A percentile compares a stretch with the other conserved stretches of the same genome.
Conservation (phyloP, 345 rosid genomes). For the Arabis hirsuta region DNA sequence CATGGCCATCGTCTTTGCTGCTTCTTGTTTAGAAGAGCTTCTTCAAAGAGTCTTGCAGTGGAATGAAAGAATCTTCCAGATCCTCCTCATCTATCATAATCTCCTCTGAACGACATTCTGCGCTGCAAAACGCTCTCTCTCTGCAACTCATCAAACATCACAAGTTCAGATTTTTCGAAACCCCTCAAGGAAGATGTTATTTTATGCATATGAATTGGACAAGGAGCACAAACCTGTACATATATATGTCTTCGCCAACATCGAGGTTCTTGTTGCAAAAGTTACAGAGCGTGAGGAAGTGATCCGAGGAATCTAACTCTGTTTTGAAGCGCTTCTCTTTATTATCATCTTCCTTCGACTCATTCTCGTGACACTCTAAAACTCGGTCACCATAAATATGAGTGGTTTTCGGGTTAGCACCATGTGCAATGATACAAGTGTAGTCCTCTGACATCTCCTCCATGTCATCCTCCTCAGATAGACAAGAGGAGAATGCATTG, state of each 20-base stretch:
- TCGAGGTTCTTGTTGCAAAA: slow-evolving; percentile 71
- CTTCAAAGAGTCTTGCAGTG: slow-evolving; percentile 32
- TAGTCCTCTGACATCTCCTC: slow-evolving; percentile 70
- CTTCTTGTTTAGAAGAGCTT: slow-evolving; percentile 40
- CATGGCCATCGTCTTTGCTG: slow-evolving; percentile 30
- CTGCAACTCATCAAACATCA: slow-evolving; percentile 51
- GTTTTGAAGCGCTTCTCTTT: slow-evolving; percentile 30
- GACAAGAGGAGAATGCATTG: slow-evolving; percentile 41
- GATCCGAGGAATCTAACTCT: slow-evolving; percentile 28
- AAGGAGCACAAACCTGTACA: slow-evolving; percentile 66
- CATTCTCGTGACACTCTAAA: slow-evolving; percentile 66
- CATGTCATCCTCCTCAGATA: slow-evolving; percentile 67
- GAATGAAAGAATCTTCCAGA: slow-evolving; percentile 38
- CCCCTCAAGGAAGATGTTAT: not conserved
- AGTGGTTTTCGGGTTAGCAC: slow-evolving; percentile 82
- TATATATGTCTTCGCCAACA: slow-evolving; percentile 72
- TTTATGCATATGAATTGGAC: not conserved
- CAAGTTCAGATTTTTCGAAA: slow-evolving; percentile 8
- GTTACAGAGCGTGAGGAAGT: slow-evolving; percentile 73
- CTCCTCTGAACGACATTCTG: slow-evolving; percentile 66
- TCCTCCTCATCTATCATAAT: slow-evolving; percentile 63
- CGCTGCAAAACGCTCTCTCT: slow-evolving; percentile 85
- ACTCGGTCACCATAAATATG: slow-evolving; percentile 79
- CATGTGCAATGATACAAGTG: slow-evolving; percentile 80
- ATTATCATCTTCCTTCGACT: slow-evolving; percentile 38